phyloP scores from a whole-genome alignment of 495 filamentous ascomycete species.

The Copromyces sp. region DNA sequence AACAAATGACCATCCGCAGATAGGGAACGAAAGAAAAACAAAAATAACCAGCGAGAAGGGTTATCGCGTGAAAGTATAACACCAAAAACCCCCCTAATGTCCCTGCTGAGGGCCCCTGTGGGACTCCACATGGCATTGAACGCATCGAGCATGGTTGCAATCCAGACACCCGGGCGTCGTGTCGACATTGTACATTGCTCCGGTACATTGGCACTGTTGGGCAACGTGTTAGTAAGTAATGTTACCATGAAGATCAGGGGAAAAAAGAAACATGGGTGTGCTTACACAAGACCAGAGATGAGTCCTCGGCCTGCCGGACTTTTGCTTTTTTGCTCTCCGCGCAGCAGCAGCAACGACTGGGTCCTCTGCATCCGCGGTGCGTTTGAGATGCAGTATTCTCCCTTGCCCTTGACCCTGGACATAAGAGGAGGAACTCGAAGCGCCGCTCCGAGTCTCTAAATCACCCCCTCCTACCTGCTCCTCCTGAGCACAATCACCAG shows the following conservation, averaged over 20 bases:
- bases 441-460: neutral
- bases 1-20: neutral
- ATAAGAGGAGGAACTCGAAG: neutral
- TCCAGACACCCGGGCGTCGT: slow-evolving; percentile 1
- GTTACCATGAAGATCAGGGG: neutral
- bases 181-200: neutral
- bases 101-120: neutral
- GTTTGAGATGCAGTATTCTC: neutral
- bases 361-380: neutral
- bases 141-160: neutral
- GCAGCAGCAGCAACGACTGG: neutral
- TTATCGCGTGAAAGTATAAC: neutral
- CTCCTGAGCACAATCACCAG: neutral
- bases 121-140: neutral
- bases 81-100: neutral
- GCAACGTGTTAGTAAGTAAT: neutral
- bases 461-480: neutral
- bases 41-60: neutral
- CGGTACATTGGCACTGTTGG: neutral
- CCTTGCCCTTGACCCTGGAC: neutral
- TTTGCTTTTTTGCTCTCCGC: neutral
- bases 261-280: neutral
- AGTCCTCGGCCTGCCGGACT: neutral
- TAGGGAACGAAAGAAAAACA: neutral
- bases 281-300: slow-evolving; percentile 8